Evolutionary conservation across 1,284 basidiomycete species (phyloP).

Genomic region (Phellopilus nigrolimitatus): DNA sequence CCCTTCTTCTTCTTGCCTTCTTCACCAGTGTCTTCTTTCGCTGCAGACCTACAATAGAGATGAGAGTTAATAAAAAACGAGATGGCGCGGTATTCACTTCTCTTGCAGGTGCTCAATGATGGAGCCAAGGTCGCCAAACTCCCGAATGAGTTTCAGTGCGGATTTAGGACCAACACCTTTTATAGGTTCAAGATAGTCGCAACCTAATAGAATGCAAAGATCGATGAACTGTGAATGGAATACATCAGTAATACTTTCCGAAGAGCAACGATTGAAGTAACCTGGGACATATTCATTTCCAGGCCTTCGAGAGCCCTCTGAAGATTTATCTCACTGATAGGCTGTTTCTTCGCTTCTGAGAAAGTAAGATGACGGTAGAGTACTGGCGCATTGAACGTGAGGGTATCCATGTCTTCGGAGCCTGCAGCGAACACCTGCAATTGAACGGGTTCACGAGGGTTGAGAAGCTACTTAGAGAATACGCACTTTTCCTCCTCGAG

Average conservation of each 20-base stretch:
- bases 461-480: background rate
- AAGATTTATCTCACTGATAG: slow-evolving; percentile 93
- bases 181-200: slow-evolving; percentile 97
- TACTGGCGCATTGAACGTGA: slow-evolving; percentile 92
- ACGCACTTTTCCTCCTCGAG: slow-evolving; percentile 83
- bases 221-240: slow-evolving; percentile 77
- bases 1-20: slow-evolving; percentile 48
- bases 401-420: slow-evolving; percentile 99
- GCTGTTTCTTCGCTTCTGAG: slow-evolving; percentile 97
- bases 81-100: slow-evolving; percentile 47
- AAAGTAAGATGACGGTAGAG: slow-evolving; percentile 96
- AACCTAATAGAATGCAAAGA: slow-evolving; percentile 94
- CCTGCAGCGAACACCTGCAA: slow-evolving; percentile 89
- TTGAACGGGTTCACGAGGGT: slow-evolving; percentile 13
- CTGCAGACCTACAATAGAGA: slow-evolving; percentile 33
- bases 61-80: background rate
- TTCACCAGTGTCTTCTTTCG: slow-evolving; percentile 54
- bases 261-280: slow-evolving; percentile 32
- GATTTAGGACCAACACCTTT: slow-evolving; percentile 95
- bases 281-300: slow-evolving; percentile 88
- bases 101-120: slow-evolving; percentile 81
- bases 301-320: slow-evolving; percentile 82
- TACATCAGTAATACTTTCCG: background rate
- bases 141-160: slow-evolving; percentile 89
- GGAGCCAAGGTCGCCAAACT: slow-evolving; percentile 75